Conservation (phyloP, 805 yeast genomes). For the Barnettozyma californica region DNA sequence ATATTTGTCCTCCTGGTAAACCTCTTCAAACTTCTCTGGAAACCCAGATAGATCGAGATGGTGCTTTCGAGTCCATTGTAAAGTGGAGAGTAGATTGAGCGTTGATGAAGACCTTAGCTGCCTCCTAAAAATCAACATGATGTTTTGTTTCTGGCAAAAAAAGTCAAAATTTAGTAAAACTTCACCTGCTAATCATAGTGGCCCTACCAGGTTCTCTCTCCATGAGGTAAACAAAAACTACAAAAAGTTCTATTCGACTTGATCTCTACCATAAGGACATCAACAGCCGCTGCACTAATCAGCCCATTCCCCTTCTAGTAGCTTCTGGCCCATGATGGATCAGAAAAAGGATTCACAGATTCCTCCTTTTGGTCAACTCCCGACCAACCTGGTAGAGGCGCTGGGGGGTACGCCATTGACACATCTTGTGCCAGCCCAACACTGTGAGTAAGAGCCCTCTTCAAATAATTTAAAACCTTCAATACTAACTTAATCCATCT, state of each 20-base stretch:
- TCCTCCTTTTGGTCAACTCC: slow-evolving; percentile 11
- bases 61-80: background rate
- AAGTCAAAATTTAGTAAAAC: no score
- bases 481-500: background rate
- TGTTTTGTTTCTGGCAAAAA: no score
- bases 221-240: background rate
- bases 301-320: background rate
- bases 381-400: slow-evolving; percentile 23
- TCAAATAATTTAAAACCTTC: no score
- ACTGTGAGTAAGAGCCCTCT: slow-evolving; percentile 25
- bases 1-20: slow-evolving; percentile 12
- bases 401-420: slow-evolving; percentile 32
- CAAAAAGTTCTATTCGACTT: background rate
- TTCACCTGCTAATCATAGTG: background rate
- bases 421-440: slow-evolving; percentile 36
- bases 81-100: background rate
- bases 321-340: background rate
- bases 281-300: background rate
- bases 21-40: slow-evolving; percentile 6
- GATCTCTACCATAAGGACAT: background rate
- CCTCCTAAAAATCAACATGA: background rate
- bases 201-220: background rate
- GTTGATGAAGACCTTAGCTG: background rate
- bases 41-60: background rate
- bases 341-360: background rate